Conservation (phyloP, 441 rosid species). For the Eruca vesicaria region DNA sequence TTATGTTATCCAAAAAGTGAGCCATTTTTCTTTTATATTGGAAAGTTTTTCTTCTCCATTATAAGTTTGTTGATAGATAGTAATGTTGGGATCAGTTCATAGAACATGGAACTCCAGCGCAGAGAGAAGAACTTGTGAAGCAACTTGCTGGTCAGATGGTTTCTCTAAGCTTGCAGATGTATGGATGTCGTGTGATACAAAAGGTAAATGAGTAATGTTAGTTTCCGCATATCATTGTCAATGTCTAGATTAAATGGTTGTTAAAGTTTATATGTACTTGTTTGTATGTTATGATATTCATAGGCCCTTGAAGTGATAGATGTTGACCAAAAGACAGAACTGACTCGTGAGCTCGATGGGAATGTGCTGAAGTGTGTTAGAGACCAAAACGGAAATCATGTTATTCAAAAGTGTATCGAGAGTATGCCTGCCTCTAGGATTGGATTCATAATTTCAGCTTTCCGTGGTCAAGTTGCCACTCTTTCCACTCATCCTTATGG, state of each 20-base stretch:
- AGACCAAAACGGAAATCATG: slow-evolving; percentile 99
- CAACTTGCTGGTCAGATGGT: slow-evolving; percentile 69
- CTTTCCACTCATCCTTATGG: slow-evolving; percentile 98
- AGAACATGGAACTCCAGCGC: slow-evolving; percentile 63
- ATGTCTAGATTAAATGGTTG: background rate
- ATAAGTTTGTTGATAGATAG: slow-evolving; percentile 19
- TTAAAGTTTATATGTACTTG: background rate
- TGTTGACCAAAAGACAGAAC: slow-evolving; percentile 74
- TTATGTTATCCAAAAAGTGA: slow-evolving; percentile 74
- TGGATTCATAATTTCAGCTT: slow-evolving; percentile 81
- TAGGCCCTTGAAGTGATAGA: slow-evolving; percentile 99
- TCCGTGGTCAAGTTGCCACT: slow-evolving; percentile 76
- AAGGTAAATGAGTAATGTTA: slow-evolving; percentile 44
- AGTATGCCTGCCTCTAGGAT: slow-evolving; percentile 72
- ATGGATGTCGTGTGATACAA: slow-evolving; percentile 82
- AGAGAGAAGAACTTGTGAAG: slow-evolving; percentile 64
- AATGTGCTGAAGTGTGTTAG: slow-evolving; percentile 90
- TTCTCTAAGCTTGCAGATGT: slow-evolving; percentile 75
- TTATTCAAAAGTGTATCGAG: slow-evolving; percentile 95
- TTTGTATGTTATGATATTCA: slow-evolving; percentile 12
- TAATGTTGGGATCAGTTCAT: slow-evolving; percentile 52
- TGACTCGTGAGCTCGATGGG: slow-evolving; percentile 88
- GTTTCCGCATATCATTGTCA: background rate
- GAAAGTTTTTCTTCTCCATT: background rate
- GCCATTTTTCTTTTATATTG: slow-evolving; percentile 5